Conservation (phyloP, 2,329 filamentous ascomycete genomes). For the Penicillium capsulatum region DNA sequence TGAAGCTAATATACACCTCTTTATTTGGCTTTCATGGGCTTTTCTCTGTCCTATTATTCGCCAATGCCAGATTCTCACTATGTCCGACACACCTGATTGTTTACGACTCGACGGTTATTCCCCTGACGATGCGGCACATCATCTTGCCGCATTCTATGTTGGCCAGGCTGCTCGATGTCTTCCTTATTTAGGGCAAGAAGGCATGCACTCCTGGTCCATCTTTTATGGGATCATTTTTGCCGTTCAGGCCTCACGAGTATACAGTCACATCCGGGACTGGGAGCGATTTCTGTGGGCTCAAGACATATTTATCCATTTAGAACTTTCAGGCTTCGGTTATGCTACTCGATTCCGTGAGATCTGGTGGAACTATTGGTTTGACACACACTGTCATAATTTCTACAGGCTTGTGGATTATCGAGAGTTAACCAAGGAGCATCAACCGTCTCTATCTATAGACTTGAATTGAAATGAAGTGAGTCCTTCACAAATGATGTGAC, state of each 20-base stretch:
- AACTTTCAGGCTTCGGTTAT: background rate
- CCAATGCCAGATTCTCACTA: background rate
- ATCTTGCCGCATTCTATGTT: constrained; percentile 1
- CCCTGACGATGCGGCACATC: background rate
- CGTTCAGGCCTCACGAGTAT: constrained; percentile 2
- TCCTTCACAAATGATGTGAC: no score
- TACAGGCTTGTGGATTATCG: background rate
- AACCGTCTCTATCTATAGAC: no score
- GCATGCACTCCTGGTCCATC: constrained; percentile 1
- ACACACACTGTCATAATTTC: background rate
- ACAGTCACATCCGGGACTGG: constrained; percentile 4
- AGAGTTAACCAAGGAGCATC: no score
- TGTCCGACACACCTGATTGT: constrained; percentile 1
- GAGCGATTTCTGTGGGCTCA: constrained; percentile 5
- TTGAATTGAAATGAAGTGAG: no score
- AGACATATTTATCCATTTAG: constrained; percentile 1
- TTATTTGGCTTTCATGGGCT: constrained; percentile 3
- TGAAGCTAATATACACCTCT: constrained; percentile 2
- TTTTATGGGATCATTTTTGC: constrained; percentile 1
- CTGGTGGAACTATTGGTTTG: constrained; percentile 3
- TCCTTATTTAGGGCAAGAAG: constrained; percentile 7
- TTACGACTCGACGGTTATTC: no score
- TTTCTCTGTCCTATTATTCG: constrained; percentile 2
- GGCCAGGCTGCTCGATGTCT: constrained; percentile 2
- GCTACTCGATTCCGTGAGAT: constrained; percentile 5